A percentile compares a stretch with the other conserved stretches of the same genome.
Conservation (phyloP, 148 eudicot species). For the Cornus controversa region DNA sequence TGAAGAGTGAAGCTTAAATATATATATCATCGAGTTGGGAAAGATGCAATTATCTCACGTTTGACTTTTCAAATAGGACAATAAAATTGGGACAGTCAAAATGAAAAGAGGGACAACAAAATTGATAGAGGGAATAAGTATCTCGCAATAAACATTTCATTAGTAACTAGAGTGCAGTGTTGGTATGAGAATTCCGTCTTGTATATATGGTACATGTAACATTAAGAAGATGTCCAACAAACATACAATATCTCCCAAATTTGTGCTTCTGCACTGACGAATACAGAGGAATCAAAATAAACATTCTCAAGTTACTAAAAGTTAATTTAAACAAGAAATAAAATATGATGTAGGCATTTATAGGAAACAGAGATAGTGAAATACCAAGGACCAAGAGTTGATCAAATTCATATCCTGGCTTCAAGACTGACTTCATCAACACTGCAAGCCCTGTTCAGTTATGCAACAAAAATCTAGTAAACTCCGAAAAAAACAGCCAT, state of each 20-base stretch:
- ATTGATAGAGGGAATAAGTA: no score
- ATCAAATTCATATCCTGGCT: conserved; percentile 83
- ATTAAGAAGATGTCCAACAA: neutral
- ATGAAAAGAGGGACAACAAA: neutral
- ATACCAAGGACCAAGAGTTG: conserved; percentile 80
- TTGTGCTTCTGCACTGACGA: no score
- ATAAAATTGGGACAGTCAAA: no score
- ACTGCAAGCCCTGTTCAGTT: conserved; percentile 55
- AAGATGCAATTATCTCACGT: no score
- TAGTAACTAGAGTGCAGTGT: neutral
- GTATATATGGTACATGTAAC: neutral
- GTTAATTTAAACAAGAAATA: neutral
- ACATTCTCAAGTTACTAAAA: no score
- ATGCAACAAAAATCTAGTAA: conserved; percentile 14
- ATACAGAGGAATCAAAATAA: no score
- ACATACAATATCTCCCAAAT: neutral
- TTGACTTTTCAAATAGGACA: no score
- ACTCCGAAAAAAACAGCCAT: conserved; percentile 5
- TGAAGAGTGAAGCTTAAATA: no score
- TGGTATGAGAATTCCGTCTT: neutral
- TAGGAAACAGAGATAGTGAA: neutral
- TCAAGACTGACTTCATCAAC: conserved; percentile 57
- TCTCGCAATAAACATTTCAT: neutral
- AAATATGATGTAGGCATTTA: neutral
- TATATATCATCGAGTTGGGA: no score